Evolutionary conservation across 257 asterid species (phyloP), one percentile per base, ranked within the genome.

Genomic region (Striga asiatica): DNA sequence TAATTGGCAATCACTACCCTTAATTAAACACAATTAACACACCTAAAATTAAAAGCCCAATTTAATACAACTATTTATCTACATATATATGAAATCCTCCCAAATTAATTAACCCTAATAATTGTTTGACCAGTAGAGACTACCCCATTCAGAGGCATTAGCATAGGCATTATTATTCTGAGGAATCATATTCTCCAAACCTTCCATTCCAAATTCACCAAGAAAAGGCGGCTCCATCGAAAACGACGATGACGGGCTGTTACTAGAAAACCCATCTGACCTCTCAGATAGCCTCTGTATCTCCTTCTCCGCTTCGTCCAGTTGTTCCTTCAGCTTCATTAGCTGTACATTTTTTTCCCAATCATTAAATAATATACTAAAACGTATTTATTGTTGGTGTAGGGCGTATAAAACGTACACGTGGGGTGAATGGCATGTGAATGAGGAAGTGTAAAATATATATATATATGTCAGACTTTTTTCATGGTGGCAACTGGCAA

Each of bases 191-290:
- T 62, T 66, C n/a, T 68, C 81, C 9, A 78, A n/a, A 48, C 77
- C 85, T 2, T 73, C 80, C 76, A 75, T 61, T 25, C 74, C 88
- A 29, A 67, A 79, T 8, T 66, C 82, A 13, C 92, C 92, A 0
- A 75, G 47, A 58, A 70, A 82, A 5, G 76, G 75, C 8, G 80
- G 65, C 0, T 70, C 80, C 60, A 75, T 66, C 3, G 80, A 77
- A 46, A 74, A 58, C 1, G 70, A 68, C 0, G 70, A 71, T 0
- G 94, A 74, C 0, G 87, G 84, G 9, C 76, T 81, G 60, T 74
- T 81, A 74, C 76, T 74, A 6, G 83, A 73, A 0, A 68, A 56
- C 35, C 78, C 84, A 4, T 79, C 81, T 1, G 59, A 60, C 0
- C 67, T 54, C 54, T 75, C 85, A 17, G 75, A 35, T 5, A 81